Conservation (phyloP, 2,329 filamentous ascomycete species). For the Albophoma yamanashiensis region DNA sequence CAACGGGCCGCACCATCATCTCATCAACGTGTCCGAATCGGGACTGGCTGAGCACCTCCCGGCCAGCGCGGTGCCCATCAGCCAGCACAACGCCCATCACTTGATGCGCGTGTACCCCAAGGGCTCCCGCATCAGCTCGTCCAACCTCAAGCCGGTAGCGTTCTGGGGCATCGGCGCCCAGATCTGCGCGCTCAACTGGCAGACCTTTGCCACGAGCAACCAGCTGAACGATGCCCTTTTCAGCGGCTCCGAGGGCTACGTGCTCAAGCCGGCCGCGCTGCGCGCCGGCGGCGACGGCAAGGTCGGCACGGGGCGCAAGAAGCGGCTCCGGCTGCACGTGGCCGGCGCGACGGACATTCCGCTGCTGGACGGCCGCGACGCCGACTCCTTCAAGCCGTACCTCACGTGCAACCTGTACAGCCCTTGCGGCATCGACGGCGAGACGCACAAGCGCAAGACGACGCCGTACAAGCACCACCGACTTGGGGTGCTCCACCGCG, state of each 20-base stretch:
- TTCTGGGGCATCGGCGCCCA: conserved; percentile 61
- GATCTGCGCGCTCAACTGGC: conserved; percentile 61
- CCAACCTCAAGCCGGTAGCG: conserved; percentile 49
- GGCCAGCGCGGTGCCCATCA: conserved; percentile 32
- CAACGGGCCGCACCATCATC: conserved; percentile 52
- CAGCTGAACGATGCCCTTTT: conserved; percentile 62
- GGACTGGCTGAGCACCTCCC: conserved; percentile 43
- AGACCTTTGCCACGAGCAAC: conserved; percentile 54
- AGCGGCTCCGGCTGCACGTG: conserved; percentile 44
- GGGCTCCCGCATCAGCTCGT: conserved; percentile 56
- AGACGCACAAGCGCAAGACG: conserved; percentile 34
- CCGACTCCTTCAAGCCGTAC: conserved; percentile 49
- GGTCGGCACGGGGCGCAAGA: conserved; percentile 32
- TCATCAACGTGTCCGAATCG: conserved; percentile 60
- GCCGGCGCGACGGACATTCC: conserved; percentile 54
- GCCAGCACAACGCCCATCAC: conserved; percentile 50
- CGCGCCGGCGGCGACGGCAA: conserved; percentile 43
- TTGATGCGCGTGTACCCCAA: conserved; percentile 64
- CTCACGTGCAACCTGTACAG: conserved; percentile 55
- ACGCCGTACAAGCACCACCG: conserved; percentile 46
- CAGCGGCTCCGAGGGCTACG: conserved; percentile 51
- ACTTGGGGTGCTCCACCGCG: conserved; percentile 42
- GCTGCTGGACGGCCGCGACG: conserved; percentile 36
- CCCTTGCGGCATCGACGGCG: conserved; percentile 35
- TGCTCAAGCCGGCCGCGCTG: conserved; percentile 52